A percentile compares a stretch with the other conserved stretches of the same genome.
phyloP scores from a whole-genome alignment of 2,329 filamentous ascomycete genomes.

The Emmonsia crescens region DNA sequence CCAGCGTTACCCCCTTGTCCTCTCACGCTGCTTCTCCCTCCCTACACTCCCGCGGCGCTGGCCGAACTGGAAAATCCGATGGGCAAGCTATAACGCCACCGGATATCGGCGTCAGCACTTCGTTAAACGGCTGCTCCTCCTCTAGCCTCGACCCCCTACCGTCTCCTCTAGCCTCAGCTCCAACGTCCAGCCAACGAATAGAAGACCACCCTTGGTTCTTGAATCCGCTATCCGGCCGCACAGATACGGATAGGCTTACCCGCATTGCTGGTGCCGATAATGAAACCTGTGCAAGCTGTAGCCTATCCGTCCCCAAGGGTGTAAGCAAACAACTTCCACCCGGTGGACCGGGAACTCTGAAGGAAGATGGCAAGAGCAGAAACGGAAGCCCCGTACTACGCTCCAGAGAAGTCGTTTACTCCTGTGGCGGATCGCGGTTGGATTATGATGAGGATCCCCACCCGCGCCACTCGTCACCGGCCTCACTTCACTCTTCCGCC shows the following conservation, averaged over 20 bases:
- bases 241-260: constrained; percentile 37
- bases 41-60: neutral
- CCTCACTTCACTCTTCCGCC: constrained; percentile 31
- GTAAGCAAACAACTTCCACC: constrained; percentile 43
- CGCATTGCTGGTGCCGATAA: constrained; percentile 35
- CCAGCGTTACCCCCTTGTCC: constrained; percentile 31
- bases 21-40: constrained; percentile 21
- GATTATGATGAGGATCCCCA: constrained; percentile 31
- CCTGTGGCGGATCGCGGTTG: constrained; percentile 34
- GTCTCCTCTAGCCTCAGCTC: constrained; percentile 11
- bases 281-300: constrained; percentile 49
- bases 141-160: constrained; percentile 14
- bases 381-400: constrained; percentile 46
- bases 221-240: constrained; percentile 23
- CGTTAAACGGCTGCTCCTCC: constrained; percentile 9
- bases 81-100: constrained; percentile 7
- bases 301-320: constrained; percentile 44
- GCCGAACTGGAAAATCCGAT: constrained; percentile 16
- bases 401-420: constrained; percentile 43
- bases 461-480: constrained; percentile 27
- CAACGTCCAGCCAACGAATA: constrained; percentile 23
- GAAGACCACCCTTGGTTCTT: constrained; percentile 45
- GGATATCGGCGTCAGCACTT: constrained; percentile 6
- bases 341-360: constrained; percentile 42
- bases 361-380: constrained; percentile 38